These are phyloP conservation scores for Mortierella antarctica DNA, from an alignment of 192 early-diverging fungal species.

Conservation along the genomic window DNA sequence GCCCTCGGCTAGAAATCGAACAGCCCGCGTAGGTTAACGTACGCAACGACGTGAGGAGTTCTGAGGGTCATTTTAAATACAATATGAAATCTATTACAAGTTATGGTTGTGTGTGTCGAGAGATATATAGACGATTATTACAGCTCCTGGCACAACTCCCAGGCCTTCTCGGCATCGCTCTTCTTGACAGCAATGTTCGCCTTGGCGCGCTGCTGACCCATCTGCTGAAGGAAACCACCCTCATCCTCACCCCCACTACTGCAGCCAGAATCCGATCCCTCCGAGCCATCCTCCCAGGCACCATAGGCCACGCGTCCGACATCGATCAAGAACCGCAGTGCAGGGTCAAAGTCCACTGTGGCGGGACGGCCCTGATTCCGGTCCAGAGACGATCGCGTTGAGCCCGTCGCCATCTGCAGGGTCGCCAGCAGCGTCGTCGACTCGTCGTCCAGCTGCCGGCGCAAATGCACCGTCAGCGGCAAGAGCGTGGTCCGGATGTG, in stretches of 20 bases:
- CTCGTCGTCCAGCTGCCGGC: conserved; percentile 47
- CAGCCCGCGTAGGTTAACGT: no score
- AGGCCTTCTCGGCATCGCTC: conserved; percentile 49
- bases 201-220: neutral
- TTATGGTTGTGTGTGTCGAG: no score
- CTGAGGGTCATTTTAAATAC: no score
- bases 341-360: conserved; percentile 40
- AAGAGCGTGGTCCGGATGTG: conserved; percentile 48
- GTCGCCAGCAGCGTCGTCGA: conserved; percentile 36
- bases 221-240: neutral
- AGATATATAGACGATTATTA: neutral
- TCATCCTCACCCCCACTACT: conserved; percentile 47
- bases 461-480: conserved; percentile 42
- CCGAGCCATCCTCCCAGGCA: conserved; percentile 47
- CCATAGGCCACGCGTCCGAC: conserved; percentile 47
- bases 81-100: no score
- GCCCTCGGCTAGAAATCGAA: no score
- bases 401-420: conserved; percentile 34
- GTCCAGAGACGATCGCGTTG: conserved; percentile 18
- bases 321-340: conserved; percentile 42
- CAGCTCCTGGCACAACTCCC: conserved; percentile 41
- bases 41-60: no score
- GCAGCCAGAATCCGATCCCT: conserved; percentile 47
- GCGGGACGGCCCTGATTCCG: conserved; percentile 16
- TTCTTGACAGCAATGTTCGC: conserved; percentile 14